A percentile compares a stretch with the other conserved stretches of the same genome.
These are phyloP conservation scores for Aspergillus ibericus DNA, from an alignment of 2,329 filamentous ascomycete species.

Conservation along the genomic window DNA sequence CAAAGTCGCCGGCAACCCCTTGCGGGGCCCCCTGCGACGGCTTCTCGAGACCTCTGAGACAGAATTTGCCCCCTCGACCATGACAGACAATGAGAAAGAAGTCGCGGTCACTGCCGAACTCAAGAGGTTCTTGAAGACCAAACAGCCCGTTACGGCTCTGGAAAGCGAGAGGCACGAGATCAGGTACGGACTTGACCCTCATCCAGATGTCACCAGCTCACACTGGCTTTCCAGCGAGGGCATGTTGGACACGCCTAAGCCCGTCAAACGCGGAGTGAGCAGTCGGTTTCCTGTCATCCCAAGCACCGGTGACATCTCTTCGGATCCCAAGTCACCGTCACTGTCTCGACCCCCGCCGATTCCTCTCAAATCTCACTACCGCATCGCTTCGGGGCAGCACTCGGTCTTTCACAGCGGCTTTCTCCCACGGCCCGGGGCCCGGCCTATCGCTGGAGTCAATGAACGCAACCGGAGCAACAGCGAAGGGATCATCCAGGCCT, in stretches of 20 bases:
- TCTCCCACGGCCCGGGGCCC: slow-evolving; percentile 69
- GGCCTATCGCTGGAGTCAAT: slow-evolving; percentile 67
- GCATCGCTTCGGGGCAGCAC: slow-evolving; percentile 51
- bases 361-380: slow-evolving; percentile 76
- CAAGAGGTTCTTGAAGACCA: slow-evolving; percentile 57
- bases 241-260: slow-evolving; percentile 73
- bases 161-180: slow-evolving; percentile 50
- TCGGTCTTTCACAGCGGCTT: slow-evolving; percentile 41
- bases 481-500: slow-evolving; percentile 57
- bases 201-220: slow-evolving; percentile 12
- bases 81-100: slow-evolving; percentile 61
- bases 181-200: slow-evolving; percentile 32
- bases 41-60: slow-evolving; percentile 66
- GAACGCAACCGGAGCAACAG: slow-evolving; percentile 61
- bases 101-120: slow-evolving; percentile 60
- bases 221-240: slow-evolving; percentile 60
- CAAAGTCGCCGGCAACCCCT: slow-evolving; percentile 84
- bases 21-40: slow-evolving; percentile 74
- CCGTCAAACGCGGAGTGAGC: slow-evolving; percentile 57
- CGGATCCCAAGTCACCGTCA: slow-evolving; percentile 70
- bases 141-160: slow-evolving; percentile 39
- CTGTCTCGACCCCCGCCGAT: slow-evolving; percentile 71
- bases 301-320: slow-evolving; percentile 57
- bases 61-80: slow-evolving; percentile 58
- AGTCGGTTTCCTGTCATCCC: slow-evolving; percentile 61